A percentile compares a stretch with the other conserved stretches of the same genome.
These are phyloP conservation scores for Balansia obtecta DNA, from an alignment of 2,329 filamentous ascomycete species.

Conservation along the genomic window DNA sequence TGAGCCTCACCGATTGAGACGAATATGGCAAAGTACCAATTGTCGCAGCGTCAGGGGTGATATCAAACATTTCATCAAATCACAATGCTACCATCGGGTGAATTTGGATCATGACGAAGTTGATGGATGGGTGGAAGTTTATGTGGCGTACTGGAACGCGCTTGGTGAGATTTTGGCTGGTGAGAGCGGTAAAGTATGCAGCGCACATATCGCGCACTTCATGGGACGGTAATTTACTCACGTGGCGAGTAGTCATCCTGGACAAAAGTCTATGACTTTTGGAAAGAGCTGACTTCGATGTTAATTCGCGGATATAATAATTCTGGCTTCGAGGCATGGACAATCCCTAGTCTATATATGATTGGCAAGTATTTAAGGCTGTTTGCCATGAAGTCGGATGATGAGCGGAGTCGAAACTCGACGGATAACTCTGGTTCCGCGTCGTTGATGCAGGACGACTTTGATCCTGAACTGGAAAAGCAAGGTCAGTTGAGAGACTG, in stretches of 20 bases:
- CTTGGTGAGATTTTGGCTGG: constrained; percentile 57
- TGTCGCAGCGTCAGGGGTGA: constrained; percentile 52
- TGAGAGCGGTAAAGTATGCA: constrained; percentile 24
- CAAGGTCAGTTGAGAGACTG: constrained; percentile 84
- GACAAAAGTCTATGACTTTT: constrained; percentile 73
- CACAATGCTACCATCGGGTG: constrained; percentile 40
- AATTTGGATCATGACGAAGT: constrained; percentile 54
- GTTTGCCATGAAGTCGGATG: constrained; percentile 86
- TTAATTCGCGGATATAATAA: constrained; percentile 74
- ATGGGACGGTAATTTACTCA: constrained; percentile 8
- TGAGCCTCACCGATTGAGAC: constrained; percentile 52
- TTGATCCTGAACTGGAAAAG: constrained; percentile 62
- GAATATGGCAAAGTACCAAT: constrained; percentile 62
- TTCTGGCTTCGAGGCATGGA: constrained; percentile 73
- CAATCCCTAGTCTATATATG: constrained; percentile 79
- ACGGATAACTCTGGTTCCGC: constrained; percentile 24
- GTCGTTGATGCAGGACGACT: constrained; percentile 61
- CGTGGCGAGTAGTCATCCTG: constrained; percentile 43
- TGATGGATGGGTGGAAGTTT: constrained; percentile 79
- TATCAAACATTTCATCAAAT: constrained; percentile 58
- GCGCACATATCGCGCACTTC: neutral
- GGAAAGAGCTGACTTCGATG: constrained; percentile 71
- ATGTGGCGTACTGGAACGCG: constrained; percentile 73
- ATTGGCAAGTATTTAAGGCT: constrained; percentile 75
- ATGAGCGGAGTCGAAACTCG: constrained; percentile 38